Evolutionary conservation across 2,329 filamentous ascomycete species (phyloP).

Genomic region (Pseudogymnoascus sp.): DNA sequence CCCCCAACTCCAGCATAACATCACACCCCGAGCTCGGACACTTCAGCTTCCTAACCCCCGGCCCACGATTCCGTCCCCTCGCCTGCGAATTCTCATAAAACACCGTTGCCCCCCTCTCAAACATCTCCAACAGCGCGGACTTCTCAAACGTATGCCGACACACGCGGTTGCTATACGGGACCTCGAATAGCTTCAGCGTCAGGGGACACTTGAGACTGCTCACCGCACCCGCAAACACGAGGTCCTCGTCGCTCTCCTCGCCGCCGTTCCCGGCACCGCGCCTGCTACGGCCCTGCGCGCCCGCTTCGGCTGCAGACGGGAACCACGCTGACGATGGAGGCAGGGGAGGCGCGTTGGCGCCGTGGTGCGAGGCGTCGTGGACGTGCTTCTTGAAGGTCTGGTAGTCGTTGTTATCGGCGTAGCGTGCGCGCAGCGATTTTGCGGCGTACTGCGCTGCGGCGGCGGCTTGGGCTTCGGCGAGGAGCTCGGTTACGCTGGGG

Average conservation of each 20-base stretch:
- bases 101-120: conserved; percentile 12
- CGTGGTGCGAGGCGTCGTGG: conserved; percentile 51
- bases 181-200: conserved; percentile 54
- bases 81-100: conserved; percentile 9
- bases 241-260: conserved; percentile 58
- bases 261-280: conserved; percentile 26
- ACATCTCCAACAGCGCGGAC: conserved; percentile 49
- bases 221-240: conserved; percentile 57
- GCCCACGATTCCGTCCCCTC: conserved; percentile 6
- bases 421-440: conserved; percentile 38
- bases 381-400: conserved; percentile 53
- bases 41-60: conserved; percentile 31
- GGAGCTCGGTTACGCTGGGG: conserved; percentile 29
- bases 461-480: conserved; percentile 31
- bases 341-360: conserved; percentile 44
- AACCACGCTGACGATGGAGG: conserved; percentile 59
- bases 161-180: conserved; percentile 59
- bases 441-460: conserved; percentile 30
- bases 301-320: conserved; percentile 15
- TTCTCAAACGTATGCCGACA: conserved; percentile 72
- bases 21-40: conserved; percentile 63
- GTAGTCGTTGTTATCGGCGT: conserved; percentile 54
- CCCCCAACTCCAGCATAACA: conserved; percentile 42
- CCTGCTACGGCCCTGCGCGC: not conserved
- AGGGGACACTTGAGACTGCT: conserved; percentile 64